Conservation (phyloP, 2,329 filamentous ascomycete genomes). For the Pseudopithomyces chartarum region DNA sequence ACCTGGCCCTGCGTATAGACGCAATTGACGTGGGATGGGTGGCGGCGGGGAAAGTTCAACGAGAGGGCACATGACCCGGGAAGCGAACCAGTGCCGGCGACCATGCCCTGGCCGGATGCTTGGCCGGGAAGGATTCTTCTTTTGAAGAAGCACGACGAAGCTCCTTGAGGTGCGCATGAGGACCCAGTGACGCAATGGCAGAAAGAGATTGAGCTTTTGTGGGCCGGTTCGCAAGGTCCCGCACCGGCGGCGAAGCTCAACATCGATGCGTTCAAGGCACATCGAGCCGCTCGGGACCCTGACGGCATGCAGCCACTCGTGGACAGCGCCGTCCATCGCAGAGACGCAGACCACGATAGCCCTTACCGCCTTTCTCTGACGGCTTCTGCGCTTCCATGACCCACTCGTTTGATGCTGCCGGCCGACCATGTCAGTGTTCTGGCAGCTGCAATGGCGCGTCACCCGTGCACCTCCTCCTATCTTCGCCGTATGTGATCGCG, state of each 20-base stretch:
- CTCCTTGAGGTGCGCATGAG: not conserved
- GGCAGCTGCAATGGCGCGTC: not conserved
- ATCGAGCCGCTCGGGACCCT: not conserved
- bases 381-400: constrained; percentile 6
- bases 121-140: not conserved
- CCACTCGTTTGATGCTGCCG: constrained; percentile 9
- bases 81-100: constrained; percentile 6
- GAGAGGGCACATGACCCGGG: not conserved
- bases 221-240: not conserved
- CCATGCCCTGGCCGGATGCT: not conserved
- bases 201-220: not conserved
- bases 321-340: not conserved
- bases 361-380: constrained; percentile 14
- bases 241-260: not conserved
- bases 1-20: not conserved
- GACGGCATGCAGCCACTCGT: not conserved
- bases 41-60: constrained; percentile 2
- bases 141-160: not conserved
- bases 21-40: constrained; percentile 2
- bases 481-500: constrained; percentile 1
- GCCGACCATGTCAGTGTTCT: not conserved
- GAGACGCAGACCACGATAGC: not conserved
- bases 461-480: not conserved
- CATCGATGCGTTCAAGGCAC: not conserved
- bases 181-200: not conserved